These are phyloP conservation scores for Zea luxurians DNA, from an alignment of 176 grass and related monocot species.

Conservation along the genomic window DNA sequence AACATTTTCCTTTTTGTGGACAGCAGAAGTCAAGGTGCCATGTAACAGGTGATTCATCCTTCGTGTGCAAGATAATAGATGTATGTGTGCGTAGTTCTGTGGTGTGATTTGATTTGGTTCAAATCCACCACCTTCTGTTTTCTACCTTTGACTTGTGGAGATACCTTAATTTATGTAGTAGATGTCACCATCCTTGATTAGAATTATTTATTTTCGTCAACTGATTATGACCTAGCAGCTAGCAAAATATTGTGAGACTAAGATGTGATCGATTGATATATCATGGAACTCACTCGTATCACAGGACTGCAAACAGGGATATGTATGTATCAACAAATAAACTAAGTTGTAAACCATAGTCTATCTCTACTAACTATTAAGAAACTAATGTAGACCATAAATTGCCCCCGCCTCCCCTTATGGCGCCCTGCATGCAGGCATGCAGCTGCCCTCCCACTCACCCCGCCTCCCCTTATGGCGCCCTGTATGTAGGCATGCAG, in stretches of 20 bases:
- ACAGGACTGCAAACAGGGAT: too few species aligned
- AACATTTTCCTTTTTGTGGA: not conserved
- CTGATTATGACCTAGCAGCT: not conserved
- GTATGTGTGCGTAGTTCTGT: not conserved
- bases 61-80: not conserved
- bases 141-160: not conserved
- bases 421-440: too few species aligned
- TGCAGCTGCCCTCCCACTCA: too few species aligned
- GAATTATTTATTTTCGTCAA: not conserved
- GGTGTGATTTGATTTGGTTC: not conserved
- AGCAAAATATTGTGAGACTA: not conserved
- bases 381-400: too few species aligned
- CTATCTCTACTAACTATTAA: too few species aligned
- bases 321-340: too few species aligned
- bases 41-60: not conserved
- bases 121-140: not conserved
- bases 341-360: too few species aligned
- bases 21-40: not conserved
- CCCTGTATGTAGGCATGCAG: too few species aligned
- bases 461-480: too few species aligned
- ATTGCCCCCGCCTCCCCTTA: too few species aligned
- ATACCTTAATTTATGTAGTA: conserved; percentile 2
- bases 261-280: not conserved
- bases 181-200: not conserved
- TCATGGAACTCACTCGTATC: not conserved